Evolutionary conservation across 495 filamentous ascomycete species (phyloP).

Genomic region (Penicillium crystallinum): DNA sequence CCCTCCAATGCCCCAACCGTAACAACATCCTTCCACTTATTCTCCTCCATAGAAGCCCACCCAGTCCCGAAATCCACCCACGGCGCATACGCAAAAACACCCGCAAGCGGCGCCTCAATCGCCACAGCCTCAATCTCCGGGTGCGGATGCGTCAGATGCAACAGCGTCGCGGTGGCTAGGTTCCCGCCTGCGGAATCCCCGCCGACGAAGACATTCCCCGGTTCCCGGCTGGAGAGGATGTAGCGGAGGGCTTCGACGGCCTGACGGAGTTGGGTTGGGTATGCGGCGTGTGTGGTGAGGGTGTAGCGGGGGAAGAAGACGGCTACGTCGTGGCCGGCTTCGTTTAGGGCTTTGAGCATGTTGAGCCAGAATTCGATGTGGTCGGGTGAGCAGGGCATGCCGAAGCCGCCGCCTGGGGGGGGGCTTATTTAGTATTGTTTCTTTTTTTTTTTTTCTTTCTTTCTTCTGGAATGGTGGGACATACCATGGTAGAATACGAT

Average conservation of each 20-base stretch:
- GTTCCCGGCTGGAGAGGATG: constrained; percentile 36
- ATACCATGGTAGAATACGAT: constrained; percentile 58
- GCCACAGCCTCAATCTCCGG: constrained; percentile 37
- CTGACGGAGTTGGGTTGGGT: constrained; percentile 57
- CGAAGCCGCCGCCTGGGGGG: constrained; percentile 54
- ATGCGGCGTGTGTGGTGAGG: constrained; percentile 47
- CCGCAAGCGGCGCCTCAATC: constrained; percentile 37
- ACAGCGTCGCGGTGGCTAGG: constrained; percentile 47
- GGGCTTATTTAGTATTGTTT: not conserved
- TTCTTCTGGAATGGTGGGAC: constrained; percentile 11
- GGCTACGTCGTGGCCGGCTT: constrained; percentile 41
- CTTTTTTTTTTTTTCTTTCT: too few species aligned
- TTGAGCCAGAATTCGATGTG: constrained; percentile 46
- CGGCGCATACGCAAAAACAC: constrained; percentile 48
- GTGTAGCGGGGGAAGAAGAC: constrained; percentile 52
- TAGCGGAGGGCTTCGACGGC: constrained; percentile 48
- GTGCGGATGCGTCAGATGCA: constrained; percentile 58
- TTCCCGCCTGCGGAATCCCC: constrained; percentile 66
- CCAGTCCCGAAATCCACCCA: constrained; percentile 49
- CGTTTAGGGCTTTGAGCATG: constrained; percentile 39
- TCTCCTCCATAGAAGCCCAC: constrained; percentile 36
- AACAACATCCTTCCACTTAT: constrained; percentile 48
- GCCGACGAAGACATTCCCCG: constrained; percentile 45
- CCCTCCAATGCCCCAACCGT: constrained; percentile 15
- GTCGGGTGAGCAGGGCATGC: constrained; percentile 31